Base-by-base conservation (phyloP, 768 basidiomycete species). In the Boletus sensibilis region DNA sequence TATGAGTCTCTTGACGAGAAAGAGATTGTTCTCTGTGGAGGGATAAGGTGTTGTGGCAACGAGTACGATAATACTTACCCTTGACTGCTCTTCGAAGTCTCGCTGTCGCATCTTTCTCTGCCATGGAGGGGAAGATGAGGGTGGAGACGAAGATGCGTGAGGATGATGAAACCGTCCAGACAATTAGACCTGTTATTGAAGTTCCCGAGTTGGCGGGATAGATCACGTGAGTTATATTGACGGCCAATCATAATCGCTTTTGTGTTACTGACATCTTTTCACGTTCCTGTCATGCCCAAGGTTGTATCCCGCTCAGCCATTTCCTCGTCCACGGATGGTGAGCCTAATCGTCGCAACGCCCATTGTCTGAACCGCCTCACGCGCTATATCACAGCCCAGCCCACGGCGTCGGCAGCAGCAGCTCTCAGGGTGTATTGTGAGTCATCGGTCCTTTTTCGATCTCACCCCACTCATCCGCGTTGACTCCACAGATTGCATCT, bases 221-320 rank as follows among this genome's bases (percentile, higher is more conserved):
- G 49, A 50, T 72, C 72, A 72, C 69, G 65, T 73, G 68, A 57
- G 20, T 25, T 51, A 58, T 60, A 51, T 42, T 50, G 33, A 47
- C 34, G 40, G 9, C 37, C 38, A 50, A 55, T 51, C 63, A 40
- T 21, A 37, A 48, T 38, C 31, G 21, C 37, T 13, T 27, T 50
- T 35, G 20, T 11, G 33, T 46, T 34, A 27, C 33, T 45, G 38
- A 53, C 53, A 31, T 45, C 39, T 37, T 55, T 29, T 27, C 18
- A 51, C 20, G 47, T 48, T 48, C 25, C 5, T 48, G 58, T 61
- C 55, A 96, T 96, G 94, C 94, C 94, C 51, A 95, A 95, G 72
- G 90, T 97, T 59, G 83, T 94, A 66, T 93, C 92, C 4, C 83
- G 92, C 61, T 94, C 90, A 40, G 87, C 90, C 5, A 84, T 94